These are phyloP conservation scores for Verticillium longisporum DNA, from an alignment of 2,329 filamentous ascomycete species.

Conservation along the genomic window DNA sequence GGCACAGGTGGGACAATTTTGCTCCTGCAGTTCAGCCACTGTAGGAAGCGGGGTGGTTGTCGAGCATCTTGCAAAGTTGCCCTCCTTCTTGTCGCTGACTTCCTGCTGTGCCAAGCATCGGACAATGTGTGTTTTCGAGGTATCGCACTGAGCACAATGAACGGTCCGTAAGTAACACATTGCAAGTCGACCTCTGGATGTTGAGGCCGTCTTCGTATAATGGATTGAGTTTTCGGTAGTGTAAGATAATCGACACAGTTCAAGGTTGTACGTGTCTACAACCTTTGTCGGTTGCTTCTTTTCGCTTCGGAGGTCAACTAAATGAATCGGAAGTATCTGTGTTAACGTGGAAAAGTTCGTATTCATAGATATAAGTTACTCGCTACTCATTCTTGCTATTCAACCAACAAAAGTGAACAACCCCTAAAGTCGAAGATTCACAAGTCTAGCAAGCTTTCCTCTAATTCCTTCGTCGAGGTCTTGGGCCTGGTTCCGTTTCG, in stretches of 20 bases:
- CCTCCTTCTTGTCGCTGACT: constrained; percentile 6
- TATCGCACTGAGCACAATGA: neutral
- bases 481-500: neutral
- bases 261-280: too few species aligned
- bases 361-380: too few species aligned
- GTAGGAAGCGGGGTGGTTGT: constrained; percentile 1
- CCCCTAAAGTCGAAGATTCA: neutral
- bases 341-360: too few species aligned
- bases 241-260: too few species aligned
- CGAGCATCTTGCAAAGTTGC: constrained; percentile 9
- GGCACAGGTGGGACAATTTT: neutral
- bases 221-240: too few species aligned
- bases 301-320: too few species aligned
- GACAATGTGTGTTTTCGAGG: neutral
- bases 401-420: too few species aligned
- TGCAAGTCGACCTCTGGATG: neutral
- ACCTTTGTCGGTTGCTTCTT: too few species aligned
- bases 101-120: neutral
- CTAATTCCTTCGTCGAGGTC: neutral
- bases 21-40: neutral
- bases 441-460: neutral
- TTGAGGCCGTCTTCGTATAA: neutral
- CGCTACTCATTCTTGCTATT: too few species aligned
- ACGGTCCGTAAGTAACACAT: neutral
- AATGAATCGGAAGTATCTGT: too few species aligned